Base-by-base conservation (phyloP, 495 filamentous ascomycete genomes). In the Hypoxylon subgilvum region DNA sequence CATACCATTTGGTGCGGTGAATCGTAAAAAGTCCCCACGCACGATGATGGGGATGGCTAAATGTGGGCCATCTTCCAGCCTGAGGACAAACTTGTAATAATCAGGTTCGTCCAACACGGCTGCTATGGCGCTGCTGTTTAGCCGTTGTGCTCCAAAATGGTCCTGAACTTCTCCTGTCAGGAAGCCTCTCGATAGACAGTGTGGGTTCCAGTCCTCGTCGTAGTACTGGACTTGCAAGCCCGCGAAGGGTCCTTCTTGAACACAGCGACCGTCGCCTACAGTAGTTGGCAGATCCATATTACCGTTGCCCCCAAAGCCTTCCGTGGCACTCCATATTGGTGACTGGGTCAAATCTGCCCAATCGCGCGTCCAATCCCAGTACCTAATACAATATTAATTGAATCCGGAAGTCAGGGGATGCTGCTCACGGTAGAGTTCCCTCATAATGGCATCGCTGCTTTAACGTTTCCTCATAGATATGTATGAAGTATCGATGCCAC, bases 1-100 rank as follows among this genome's bases (percentile, higher is more conserved):
- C 62, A 41, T 61, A 52, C 25, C 50, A 19, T 50, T 50, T 17
- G 46, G 46, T 38, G 46, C 46, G 2, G 46, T 50, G 18, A 50
- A 50, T 6, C 18, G 28, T 14, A 4, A 36, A n/a, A 50, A 50
- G 32, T 50, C 46, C 32, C 46, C 46, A 12, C 46, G 46, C 31
- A 50, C 46, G 32, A 22, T 36, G 6, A 38, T 50, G 18, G 46
- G 46, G 18, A 50, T 50, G 18, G 46, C 17, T 25, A 31, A 38
- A 19, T 50, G 46, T 19, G 46, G 46, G 4, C 46, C 46, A n/a
- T 50, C 46, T 38, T 50, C 46, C 1, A 50, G 32, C 32, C 6
- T 35, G 12, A 35, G 16, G 32, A 35, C 5, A 6, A 35, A 35
- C 32, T 3, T 5, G 32, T 35, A 35, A 35, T 35, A 35, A 35